Percentiles rank a stretch among this genome's conserved stretches.
phyloP scores from a whole-genome alignment of 2,329 filamentous ascomycete species.

The Trichoderma aggressivum region DNA sequence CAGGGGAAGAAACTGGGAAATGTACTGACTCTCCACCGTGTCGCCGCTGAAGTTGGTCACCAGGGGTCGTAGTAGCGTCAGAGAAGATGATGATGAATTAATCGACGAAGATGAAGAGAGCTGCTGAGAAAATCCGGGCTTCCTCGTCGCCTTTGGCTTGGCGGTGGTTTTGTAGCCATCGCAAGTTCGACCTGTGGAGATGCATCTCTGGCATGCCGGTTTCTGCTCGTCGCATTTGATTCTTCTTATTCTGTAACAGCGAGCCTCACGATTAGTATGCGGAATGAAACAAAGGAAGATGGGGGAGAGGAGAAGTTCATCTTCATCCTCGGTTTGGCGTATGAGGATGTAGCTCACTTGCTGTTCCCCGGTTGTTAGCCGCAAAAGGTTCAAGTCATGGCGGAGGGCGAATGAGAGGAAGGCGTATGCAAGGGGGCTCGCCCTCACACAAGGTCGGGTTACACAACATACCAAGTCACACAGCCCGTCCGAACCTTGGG shows the following conservation, averaged over 20 bases:
- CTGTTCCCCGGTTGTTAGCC: constrained; percentile 17
- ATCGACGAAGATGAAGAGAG: constrained; percentile 7
- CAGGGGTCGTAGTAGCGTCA: constrained; percentile 29
- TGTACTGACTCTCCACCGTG: constrained; percentile 33
- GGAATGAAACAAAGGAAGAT: background rate
- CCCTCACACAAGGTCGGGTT: background rate
- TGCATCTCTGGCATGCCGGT: constrained; percentile 34
- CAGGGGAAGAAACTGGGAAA: constrained; percentile 34
- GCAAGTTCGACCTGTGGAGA: constrained; percentile 34
- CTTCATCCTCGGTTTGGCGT: background rate
- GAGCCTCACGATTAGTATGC: background rate
- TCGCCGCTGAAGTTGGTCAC: constrained; percentile 37
- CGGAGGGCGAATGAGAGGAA: background rate
- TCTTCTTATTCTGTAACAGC: constrained; percentile 30
- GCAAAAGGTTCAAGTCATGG: background rate
- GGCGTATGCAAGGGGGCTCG: background rate
- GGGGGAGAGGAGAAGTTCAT: background rate
- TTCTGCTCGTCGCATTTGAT: constrained; percentile 37
- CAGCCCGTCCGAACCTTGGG: constrained; percentile 40
- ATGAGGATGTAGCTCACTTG: constrained; percentile 3
- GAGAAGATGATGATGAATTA: background rate
- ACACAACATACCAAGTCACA: constrained; percentile 37
- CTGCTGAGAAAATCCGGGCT: constrained; percentile 10
- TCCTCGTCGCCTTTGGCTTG: constrained; percentile 12
- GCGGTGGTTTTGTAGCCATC: constrained; percentile 33